Evolutionary conservation across 257 asterid genomes (phyloP), one percentile per base, ranked within the genome.

Genomic region (Solanum infundibuliforme): DNA sequence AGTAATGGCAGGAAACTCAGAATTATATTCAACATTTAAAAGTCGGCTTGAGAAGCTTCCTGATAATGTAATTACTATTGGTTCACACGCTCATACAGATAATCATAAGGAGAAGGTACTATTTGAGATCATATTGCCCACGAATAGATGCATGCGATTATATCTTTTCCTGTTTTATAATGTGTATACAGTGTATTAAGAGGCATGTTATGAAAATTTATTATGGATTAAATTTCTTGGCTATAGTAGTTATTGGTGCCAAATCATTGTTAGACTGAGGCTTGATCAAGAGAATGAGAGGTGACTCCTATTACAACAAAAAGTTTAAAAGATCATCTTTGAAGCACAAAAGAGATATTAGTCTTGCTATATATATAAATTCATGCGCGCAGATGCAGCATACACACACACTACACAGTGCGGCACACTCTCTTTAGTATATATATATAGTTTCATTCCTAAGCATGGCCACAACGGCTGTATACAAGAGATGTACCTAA

Each of bases 41-140:
- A 90, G 83, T 91, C 95, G 89, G 91, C 94, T 97, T 86, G 98
- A 97, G 90, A 94, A 90, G 92, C 95, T 97, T 87, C 98, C 97
- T 32, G 91, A 92, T 90, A 94, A 95, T 90, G 91, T 94, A 12
- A 94, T 97, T 48, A 91, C 92, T 62, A 93, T 96, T 87, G 99
- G 97, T 58, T 95, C 98, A 36, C 94, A 95, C 34, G 93, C 93
- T 58, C 95, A 90, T 86, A 88, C 92, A 73, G 97, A 95, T 89
- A 92, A 85, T 85, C 94, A 93, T 43, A 95, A 95, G 88, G 97
- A 95, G 91, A 95, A 95, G 96, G 98, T 96, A 93, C 87, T 83
- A 31, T 25, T 23, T 39, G 12, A 52, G 27, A 29, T 60, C 21
- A 23, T 11, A 9, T 1, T 71, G 25, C 25, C 79, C 25, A 16